Conservation (phyloP, 768 basidiomycete species). For the Russula sp. region DNA sequence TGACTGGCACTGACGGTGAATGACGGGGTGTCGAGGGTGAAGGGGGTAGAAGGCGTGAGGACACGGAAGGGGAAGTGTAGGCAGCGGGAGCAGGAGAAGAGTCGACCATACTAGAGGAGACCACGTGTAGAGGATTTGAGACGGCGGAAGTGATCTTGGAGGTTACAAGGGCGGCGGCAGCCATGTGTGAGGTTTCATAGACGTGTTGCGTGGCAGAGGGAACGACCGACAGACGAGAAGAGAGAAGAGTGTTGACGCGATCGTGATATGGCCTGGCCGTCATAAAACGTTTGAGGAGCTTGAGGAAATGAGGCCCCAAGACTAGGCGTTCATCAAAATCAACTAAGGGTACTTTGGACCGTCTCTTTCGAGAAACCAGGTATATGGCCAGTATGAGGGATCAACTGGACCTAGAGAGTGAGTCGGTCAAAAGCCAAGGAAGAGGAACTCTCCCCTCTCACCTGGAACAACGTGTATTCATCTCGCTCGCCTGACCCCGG, state of each 20-base stretch:
- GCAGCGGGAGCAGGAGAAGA: not conserved
- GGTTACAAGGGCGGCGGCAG: conserved; percentile 31
- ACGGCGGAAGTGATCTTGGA: conserved; percentile 24
- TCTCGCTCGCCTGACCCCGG: no score
- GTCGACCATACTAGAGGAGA: conserved; percentile 31
- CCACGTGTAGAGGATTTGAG: conserved; percentile 43
- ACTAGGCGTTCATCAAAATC: not conserved
- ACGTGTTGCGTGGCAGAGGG: not conserved
- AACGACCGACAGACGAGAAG: not conserved
- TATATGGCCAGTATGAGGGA: no score
- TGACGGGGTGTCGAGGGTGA: conserved; percentile 4
- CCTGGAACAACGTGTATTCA: no score
- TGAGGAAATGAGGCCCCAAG: no score
- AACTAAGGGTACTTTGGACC: no score
- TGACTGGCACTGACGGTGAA: conserved; percentile 27
- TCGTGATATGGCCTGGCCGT: no score
- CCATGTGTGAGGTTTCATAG: conserved; percentile 36
- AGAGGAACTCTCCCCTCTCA: no score
- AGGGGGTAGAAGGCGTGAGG: conserved; percentile 31
- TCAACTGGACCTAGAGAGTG: no score
- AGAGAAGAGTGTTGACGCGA: not conserved
- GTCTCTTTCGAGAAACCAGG: no score
- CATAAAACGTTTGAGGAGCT: not conserved
- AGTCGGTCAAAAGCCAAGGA: no score
- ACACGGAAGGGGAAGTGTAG: conserved; percentile 9